phyloP scores from a whole-genome alignment of 108 stramenopile species.

The Conticribra weissflogii region DNA sequence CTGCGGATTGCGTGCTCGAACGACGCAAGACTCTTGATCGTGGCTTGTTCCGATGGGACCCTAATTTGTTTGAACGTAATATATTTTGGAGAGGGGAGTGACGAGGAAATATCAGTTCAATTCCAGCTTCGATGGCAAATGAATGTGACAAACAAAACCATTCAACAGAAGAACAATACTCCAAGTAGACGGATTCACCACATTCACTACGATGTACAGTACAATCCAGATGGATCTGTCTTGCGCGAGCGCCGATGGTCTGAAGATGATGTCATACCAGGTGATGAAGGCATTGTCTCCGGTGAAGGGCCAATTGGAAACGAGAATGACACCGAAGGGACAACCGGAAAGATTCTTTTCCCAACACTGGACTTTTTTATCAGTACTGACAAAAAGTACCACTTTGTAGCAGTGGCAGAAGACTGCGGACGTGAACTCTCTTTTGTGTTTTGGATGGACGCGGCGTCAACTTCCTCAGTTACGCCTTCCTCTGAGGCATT shows the following conservation, averaged over 20 bases:
- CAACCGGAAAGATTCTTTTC: constrained; percentile 9
- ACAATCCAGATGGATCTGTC: constrained; percentile 55
- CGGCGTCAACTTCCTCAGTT: constrained; percentile 3
- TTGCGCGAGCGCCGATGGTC: constrained; percentile 43
- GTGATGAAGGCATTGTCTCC: constrained; percentile 25
- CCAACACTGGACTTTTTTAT: constrained; percentile 33
- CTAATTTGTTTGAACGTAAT: constrained; percentile 61
- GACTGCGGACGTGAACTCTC: not conserved
- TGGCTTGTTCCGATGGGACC: constrained; percentile 56
- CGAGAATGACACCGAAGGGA: not conserved
- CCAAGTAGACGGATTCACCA: constrained; percentile 42
- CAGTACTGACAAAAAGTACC: constrained; percentile 5
- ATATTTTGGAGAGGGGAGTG: not conserved
- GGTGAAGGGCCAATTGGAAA: not conserved
- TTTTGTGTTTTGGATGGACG: constrained; percentile 23
- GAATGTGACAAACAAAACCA: not conserved
- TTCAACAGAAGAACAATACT: not conserved
- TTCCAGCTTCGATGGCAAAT: constrained; percentile 33
- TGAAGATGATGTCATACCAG: constrained; percentile 20
- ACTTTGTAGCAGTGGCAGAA: constrained; percentile 31
- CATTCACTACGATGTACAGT: constrained; percentile 32
- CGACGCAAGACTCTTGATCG: constrained; percentile 33
- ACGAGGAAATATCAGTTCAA: constrained; percentile 11
- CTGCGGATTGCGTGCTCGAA: constrained; percentile 34
- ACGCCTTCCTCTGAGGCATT: not conserved